These are phyloP conservation scores for Alloteropsis semialata DNA, from an alignment of 176 grass and related monocot genomes.

Conservation along the genomic window DNA sequence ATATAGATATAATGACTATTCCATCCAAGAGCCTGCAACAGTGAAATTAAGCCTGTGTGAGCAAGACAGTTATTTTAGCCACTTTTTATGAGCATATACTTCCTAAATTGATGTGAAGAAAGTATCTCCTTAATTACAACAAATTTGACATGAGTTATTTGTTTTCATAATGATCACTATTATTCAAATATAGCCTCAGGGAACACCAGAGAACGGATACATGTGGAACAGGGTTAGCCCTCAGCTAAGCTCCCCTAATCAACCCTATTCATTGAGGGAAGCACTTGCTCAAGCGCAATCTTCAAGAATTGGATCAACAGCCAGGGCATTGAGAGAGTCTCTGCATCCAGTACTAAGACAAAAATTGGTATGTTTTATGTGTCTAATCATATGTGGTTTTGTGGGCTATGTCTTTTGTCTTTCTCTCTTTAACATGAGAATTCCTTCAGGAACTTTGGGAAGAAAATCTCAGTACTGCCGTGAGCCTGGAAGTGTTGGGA, in stretches of 20 bases:
- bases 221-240: slow-evolving; percentile 95
- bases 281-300: slow-evolving; percentile 97
- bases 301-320: slow-evolving; percentile 87
- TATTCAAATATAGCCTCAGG: slow-evolving; percentile 72
- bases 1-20: not conserved
- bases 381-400: slow-evolving; percentile 15
- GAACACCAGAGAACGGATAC: slow-evolving; percentile 95
- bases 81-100: not conserved
- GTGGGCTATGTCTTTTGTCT: slow-evolving; percentile 5
- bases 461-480: slow-evolving; percentile 95
- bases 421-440: slow-evolving; percentile 21
- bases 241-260: slow-evolving; percentile 91
- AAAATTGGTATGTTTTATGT: slow-evolving; percentile 74
- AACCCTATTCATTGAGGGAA: slow-evolving; percentile 98
- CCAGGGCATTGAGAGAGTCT: slow-evolving; percentile 88
- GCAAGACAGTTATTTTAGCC: not conserved
- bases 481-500: slow-evolving; percentile 91
- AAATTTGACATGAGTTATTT: slow-evolving; percentile 15
- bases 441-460: slow-evolving; percentile 95
- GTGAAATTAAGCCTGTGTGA: not conserved
- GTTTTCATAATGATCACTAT: not conserved
- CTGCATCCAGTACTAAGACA: slow-evolving; percentile 89
- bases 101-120: slow-evolving; percentile 15
- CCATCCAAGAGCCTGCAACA: not conserved
- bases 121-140: not conserved